phyloP scores from a whole-genome alignment of 768 basidiomycete genomes.

The Hemileccinum rubropunctum region DNA sequence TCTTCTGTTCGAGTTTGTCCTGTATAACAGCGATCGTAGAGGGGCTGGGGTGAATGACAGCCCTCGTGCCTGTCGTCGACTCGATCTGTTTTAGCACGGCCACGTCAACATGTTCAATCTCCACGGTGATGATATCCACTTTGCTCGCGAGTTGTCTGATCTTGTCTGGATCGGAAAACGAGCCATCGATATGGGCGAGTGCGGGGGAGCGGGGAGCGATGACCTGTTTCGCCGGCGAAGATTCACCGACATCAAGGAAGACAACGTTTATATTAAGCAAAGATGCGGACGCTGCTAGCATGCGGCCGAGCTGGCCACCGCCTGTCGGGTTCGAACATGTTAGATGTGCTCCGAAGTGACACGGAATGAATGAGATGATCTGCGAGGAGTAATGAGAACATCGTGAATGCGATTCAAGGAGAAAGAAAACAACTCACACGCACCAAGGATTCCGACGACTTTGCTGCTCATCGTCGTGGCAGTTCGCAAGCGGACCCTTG shows the following conservation, averaged over 20 bases:
- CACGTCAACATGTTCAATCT: conserved; percentile 95
- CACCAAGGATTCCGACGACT: conserved; percentile 29
- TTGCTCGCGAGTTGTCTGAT: conserved; percentile 78
- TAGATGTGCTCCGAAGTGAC: conserved; percentile 1
- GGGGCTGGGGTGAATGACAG: conserved; percentile 71
- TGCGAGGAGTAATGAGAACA: conserved; percentile 9
- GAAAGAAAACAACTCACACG: conserved; percentile 22
- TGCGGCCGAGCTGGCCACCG: conserved; percentile 95
- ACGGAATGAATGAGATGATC: conserved; percentile 3
- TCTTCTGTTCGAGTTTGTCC: conserved; percentile 66
- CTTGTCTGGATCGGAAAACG: conserved; percentile 38
- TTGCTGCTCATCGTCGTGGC: conserved; percentile 23
- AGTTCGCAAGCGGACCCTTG: background rate
- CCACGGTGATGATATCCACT: conserved; percentile 88
- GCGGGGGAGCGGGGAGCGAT: conserved; percentile 49
- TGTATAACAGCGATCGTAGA: conserved; percentile 84
- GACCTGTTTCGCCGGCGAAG: conserved; percentile 88
- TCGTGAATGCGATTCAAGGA: background rate
- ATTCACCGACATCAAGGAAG: conserved; percentile 80
- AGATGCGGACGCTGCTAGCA: conserved; percentile 90
- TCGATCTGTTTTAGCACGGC: conserved; percentile 54
- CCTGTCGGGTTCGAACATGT: conserved; percentile 44
- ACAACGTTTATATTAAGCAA: conserved; percentile 80
- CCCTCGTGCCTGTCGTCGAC: conserved; percentile 26
- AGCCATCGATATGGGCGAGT: conserved; percentile 77